These are phyloP conservation scores for Mollisiaceae sp. DNA, from an alignment of 2,329 filamentous ascomycete genomes.

Conservation along the genomic window DNA sequence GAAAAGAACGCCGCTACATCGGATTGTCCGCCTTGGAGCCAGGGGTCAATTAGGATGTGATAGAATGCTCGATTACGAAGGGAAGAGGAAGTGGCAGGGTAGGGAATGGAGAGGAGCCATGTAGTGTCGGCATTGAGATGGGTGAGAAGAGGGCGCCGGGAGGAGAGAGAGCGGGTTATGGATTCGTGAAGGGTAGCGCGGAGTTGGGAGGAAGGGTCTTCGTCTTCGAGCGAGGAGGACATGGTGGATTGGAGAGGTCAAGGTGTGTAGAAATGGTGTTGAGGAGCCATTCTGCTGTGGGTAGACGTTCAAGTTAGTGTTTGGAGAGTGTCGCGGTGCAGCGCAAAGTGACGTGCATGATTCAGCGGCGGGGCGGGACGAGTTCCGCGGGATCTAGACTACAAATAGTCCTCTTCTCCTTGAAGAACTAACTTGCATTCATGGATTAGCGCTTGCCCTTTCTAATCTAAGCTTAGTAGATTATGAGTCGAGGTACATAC, in stretches of 20 bases:
- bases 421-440: too few relatives aligned
- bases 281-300: neutral
- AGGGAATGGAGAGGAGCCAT: conserved; percentile 69
- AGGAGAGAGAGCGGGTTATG: conserved; percentile 24
- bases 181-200: conserved; percentile 26
- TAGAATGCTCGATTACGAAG: conserved; percentile 50
- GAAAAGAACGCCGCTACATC: conserved; percentile 70
- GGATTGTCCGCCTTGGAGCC: conserved; percentile 65
- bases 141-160: conserved; percentile 58
- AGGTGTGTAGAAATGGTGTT: conserved; percentile 9
- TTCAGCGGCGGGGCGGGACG: neutral
- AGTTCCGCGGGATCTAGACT: too few relatives aligned
- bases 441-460: too few relatives aligned
- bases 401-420: too few relatives aligned
- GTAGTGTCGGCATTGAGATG: conserved; percentile 72
- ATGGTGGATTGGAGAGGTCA: neutral
- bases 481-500: too few relatives aligned
- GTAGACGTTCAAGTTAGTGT: neutral
- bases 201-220: conserved; percentile 26
- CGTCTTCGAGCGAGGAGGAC: conserved; percentile 4
- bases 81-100: conserved; percentile 49
- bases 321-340: neutral
- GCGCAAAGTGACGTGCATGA: conserved; percentile 6
- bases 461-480: too few relatives aligned
- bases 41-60: conserved; percentile 70